Evolutionary conservation across 768 basidiomycete species (phyloP), one percentile per base, ranked within the genome.

Genomic region (Fomitopsis serialis): DNA sequence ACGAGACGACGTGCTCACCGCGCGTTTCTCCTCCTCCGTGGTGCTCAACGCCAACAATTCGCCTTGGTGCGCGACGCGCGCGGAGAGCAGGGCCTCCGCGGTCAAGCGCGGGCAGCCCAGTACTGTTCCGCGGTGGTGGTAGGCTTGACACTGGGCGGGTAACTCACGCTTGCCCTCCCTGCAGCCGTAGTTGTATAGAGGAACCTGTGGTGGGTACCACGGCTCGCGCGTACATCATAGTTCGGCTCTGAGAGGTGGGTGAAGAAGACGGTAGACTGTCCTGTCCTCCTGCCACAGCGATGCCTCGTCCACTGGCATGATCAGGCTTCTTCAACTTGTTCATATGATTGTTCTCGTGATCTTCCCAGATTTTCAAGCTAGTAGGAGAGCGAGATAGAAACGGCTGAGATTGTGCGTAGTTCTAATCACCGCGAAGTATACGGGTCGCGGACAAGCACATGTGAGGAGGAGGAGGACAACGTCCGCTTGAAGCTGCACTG

Each of bases 51-150:
- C 68, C 53, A 67, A 70, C 29, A 86, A 60, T 45, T 86, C 83
- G 11, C 65, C 63, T 42, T 77, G 74, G 62, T 85, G 81, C 19
- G 62, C 66, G 29, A 70, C 70, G 36, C 74, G 73, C 23, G 77
- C 78, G 0, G 74, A 67, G 2, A 89, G 71, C 36, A 84, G 65
- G 2, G 81, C 76, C 63, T 89, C 87, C 0, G 86, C 86, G 2
- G 78, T 74, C 22, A 85, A 58, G 87, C 85, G 2, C 87, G 79
- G 15, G 78, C 70, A 24, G 81, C 82, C 87, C 87, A 89, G 61
- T 86, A 85, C 55, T 79, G 80, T 58, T 82, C 83, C 2, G 56
- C 35, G 1, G 50, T 42, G 2, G 55, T 54, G 15, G 57, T 42
- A 1, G 59, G 53, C 17, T 48, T 32, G 17, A 27, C 24, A 29